A percentile compares a stretch with the other conserved stretches of the same genome.
Evolutionary conservation across 352 stramenopile species (phyloP).

Genomic region (Thalassiosira sp.): DNA sequence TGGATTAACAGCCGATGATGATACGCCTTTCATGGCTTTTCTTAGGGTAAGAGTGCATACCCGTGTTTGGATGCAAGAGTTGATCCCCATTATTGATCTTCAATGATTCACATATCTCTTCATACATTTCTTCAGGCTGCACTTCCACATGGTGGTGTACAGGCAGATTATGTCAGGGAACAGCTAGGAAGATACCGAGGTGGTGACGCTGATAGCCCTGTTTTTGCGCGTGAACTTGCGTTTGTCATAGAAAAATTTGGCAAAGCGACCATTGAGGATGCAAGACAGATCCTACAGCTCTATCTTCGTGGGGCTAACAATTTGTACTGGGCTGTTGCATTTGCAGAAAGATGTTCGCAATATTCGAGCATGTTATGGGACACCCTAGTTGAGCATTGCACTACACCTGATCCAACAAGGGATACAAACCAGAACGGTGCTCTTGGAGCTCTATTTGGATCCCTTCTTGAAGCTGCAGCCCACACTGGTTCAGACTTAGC

Average conservation of each 20-base stretch:
- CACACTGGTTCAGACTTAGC: conserved; percentile 72
- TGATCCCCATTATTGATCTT: conserved; percentile 6
- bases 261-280: conserved; percentile 49
- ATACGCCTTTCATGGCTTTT: conserved; percentile 56
- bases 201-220: conserved; percentile 27
- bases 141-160: conserved; percentile 67
- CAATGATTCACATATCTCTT: conserved; percentile 1
- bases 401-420: conserved; percentile 11
- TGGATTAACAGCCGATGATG: conserved; percentile 14
- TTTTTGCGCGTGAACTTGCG: conserved; percentile 77
- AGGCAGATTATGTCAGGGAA: conserved; percentile 55
- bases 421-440: conserved; percentile 19
- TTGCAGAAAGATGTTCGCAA: conserved; percentile 60
- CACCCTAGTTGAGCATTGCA: conserved; percentile 68
- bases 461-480: conserved; percentile 72
- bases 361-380: conserved; percentile 71
- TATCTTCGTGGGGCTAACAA: conserved; percentile 74
- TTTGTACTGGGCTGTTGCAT: conserved; percentile 70
- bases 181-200: conserved; percentile 55
- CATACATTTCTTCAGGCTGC: conserved; percentile 36
- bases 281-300: conserved; percentile 60
- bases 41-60: conserved; percentile 41
- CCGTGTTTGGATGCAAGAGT: conserved; percentile 3
- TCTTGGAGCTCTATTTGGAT: conserved; percentile 60
- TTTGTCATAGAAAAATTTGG: conserved; percentile 78